A percentile compares a stretch with the other conserved stretches of the same genome.
phyloP scores from a whole-genome alignment of 768 basidiomycete species.

The Mycena indigotica region DNA sequence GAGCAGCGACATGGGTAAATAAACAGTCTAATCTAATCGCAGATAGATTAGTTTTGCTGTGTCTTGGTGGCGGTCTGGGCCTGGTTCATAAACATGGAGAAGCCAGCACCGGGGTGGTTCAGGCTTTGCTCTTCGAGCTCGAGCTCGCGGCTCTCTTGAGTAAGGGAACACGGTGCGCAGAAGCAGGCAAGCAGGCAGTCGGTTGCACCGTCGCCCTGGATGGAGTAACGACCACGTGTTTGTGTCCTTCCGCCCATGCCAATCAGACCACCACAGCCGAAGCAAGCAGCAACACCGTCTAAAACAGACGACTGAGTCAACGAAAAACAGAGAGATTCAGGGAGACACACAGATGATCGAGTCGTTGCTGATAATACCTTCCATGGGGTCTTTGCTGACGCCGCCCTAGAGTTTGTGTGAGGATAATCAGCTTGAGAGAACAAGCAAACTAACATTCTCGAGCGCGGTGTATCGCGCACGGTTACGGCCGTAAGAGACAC shows the following conservation, averaged over 20 bases:
- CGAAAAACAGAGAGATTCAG: neutral
- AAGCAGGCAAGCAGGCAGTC: conserved; percentile 38
- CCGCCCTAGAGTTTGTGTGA: conserved; percentile 4
- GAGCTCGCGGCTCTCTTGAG: conserved; percentile 43
- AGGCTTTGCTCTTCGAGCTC: conserved; percentile 40
- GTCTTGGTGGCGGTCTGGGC: conserved; percentile 11
- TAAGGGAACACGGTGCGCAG: conserved; percentile 43
- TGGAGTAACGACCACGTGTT: conserved; percentile 34
- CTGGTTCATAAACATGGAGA: conserved; percentile 20
- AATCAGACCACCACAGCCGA: conserved; percentile 19
- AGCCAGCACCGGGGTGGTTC: conserved; percentile 20
- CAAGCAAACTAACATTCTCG: conserved; percentile 7
- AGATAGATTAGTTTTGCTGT: neutral
- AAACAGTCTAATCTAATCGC: neutral
- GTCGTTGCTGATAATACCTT: conserved; percentile 22
- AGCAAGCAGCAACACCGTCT: conserved; percentile 21
- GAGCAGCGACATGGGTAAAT: neutral
- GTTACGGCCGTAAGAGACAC: conserved; percentile 24
- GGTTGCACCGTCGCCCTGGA: conserved; percentile 33
- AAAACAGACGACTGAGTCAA: neutral
- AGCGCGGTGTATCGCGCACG: conserved; percentile 21
- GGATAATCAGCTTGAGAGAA: neutral
- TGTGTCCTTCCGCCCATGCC: conserved; percentile 17
- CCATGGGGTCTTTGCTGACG: conserved; percentile 23
- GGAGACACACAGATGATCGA: conserved; percentile 16